phyloP scores from a whole-genome alignment of 306 rosid species.

The Trichosanthes cucumerina region DNA sequence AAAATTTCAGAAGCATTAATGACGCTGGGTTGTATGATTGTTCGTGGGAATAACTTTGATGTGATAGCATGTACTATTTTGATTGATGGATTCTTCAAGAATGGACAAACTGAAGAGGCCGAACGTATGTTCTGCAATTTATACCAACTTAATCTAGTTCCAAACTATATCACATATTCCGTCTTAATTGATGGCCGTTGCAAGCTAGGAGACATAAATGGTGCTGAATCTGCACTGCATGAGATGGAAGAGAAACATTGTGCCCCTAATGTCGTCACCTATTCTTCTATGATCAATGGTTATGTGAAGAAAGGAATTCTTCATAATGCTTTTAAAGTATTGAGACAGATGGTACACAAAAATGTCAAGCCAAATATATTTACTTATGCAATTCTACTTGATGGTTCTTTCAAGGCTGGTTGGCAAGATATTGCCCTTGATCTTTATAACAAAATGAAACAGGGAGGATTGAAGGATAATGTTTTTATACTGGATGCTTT shows the following conservation, averaged over 20 bases:
- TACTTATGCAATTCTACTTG: constrained; percentile 54
- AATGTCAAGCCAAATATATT: constrained; percentile 54
- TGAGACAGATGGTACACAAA: constrained; percentile 43
- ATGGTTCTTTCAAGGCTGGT: constrained; percentile 54
- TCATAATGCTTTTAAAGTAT: constrained; percentile 41
- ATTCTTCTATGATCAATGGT: constrained; percentile 69
- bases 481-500: constrained; percentile 55
- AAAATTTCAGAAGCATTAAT: constrained; percentile 48
- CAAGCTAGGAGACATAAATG: constrained; percentile 56
- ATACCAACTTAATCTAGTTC: constrained; percentile 41
- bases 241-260: constrained; percentile 48
- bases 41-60: constrained; percentile 64
- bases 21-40: constrained; percentile 63
- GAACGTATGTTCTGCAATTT: constrained; percentile 42
- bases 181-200: constrained; percentile 60
- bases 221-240: constrained; percentile 41
- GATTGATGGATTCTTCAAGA: constrained; percentile 73
- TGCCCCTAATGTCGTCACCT: constrained; percentile 57
- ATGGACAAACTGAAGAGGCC: constrained; percentile 48
- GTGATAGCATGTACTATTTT: constrained; percentile 48
- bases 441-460: constrained; percentile 61
- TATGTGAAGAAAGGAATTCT: constrained; percentile 73
- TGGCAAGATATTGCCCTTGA: constrained; percentile 47
- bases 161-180: constrained; percentile 62
- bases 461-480: constrained; percentile 50